phyloP scores from a whole-genome alignment of 768 basidiomycete genomes.

The Cyathus striatus region DNA sequence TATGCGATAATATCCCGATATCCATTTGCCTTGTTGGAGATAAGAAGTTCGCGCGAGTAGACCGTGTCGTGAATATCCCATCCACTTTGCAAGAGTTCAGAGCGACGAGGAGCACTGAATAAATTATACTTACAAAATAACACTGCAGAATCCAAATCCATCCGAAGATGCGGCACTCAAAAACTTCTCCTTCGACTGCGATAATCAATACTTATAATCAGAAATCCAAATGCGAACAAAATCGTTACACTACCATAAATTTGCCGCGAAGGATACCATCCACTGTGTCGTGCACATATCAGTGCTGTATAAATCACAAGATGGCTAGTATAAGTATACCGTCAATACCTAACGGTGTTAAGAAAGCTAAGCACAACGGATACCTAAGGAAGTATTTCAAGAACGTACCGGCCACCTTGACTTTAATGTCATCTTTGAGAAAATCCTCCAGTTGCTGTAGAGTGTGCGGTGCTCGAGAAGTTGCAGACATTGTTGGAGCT shows the following conservation, averaged over 20 bases:
- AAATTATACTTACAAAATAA: constrained; percentile 66
- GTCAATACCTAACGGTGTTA: constrained; percentile 56
- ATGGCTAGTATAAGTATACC: constrained; percentile 34
- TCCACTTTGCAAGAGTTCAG: constrained; percentile 39
- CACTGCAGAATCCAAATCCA: constrained; percentile 92
- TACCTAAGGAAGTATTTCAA: background rate
- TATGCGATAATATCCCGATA: constrained; percentile 84
- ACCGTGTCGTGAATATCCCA: constrained; percentile 92
- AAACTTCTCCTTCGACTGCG: constrained; percentile 88
- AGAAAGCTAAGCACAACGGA: no score
- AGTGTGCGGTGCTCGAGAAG: constrained; percentile 23
- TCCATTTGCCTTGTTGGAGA: constrained; percentile 90
- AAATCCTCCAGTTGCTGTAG: constrained; percentile 51
- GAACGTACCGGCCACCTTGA: constrained; percentile 85
- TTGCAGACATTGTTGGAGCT: constrained; percentile 19
- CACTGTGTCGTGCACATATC: constrained; percentile 36
- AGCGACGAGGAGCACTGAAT: background rate
- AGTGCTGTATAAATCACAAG: background rate
- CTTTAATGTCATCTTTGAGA: constrained; percentile 66
- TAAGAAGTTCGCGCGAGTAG: constrained; percentile 80
- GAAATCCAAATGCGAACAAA: background rate
- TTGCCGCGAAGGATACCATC: constrained; percentile 96
- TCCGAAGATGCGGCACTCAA: constrained; percentile 70
- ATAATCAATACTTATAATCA: constrained; percentile 4
- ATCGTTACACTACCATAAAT: constrained; percentile 60